phyloP scores from a whole-genome alignment of 352 stramenopile species.

The Globisporangium nodosum region DNA sequence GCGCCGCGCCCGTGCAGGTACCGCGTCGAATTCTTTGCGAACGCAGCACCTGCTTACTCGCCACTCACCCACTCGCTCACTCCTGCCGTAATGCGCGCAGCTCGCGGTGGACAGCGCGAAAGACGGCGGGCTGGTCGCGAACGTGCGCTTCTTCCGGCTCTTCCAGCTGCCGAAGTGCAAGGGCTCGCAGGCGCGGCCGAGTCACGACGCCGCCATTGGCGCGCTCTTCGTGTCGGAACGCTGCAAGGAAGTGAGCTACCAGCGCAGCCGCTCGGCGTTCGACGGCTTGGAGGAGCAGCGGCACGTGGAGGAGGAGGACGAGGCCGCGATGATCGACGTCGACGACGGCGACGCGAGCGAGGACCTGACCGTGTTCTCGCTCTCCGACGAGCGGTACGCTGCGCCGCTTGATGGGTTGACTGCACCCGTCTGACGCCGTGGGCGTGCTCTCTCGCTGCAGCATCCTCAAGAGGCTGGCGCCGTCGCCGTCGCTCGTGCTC shows the following conservation, averaged over 20 bases:
- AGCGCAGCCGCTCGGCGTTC: conserved; percentile 5
- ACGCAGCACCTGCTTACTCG: conserved; percentile 4
- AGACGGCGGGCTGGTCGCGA: conserved; percentile 30
- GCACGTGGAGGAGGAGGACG: conserved; percentile 30
- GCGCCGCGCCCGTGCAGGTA: conserved; percentile 38
- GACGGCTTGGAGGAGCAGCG: conserved; percentile 20
- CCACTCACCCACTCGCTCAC: neutral
- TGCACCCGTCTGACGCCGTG: neutral
- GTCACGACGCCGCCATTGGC: conserved; percentile 7
- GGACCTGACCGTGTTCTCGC: conserved; percentile 43
- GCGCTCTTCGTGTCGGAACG: conserved; percentile 54
- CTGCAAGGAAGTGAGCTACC: conserved; percentile 29
- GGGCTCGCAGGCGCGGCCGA: neutral
- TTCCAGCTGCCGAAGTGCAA: conserved; percentile 25
- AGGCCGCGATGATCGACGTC: conserved; percentile 24
- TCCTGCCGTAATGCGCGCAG: conserved; percentile 13
- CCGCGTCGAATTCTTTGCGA: neutral
- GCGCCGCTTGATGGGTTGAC: neutral
- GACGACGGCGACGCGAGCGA: conserved; percentile 32
- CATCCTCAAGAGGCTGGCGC: conserved; percentile 43
- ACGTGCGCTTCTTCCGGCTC: conserved; percentile 57
- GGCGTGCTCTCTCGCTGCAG: conserved; percentile 12
- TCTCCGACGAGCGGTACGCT: conserved; percentile 43
- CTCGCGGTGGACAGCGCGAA: conserved; percentile 38
- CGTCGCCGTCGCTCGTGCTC: conserved; percentile 57